Conservation (phyloP, 257 asterid genomes). For the Ocimum tenuiflorum region DNA sequence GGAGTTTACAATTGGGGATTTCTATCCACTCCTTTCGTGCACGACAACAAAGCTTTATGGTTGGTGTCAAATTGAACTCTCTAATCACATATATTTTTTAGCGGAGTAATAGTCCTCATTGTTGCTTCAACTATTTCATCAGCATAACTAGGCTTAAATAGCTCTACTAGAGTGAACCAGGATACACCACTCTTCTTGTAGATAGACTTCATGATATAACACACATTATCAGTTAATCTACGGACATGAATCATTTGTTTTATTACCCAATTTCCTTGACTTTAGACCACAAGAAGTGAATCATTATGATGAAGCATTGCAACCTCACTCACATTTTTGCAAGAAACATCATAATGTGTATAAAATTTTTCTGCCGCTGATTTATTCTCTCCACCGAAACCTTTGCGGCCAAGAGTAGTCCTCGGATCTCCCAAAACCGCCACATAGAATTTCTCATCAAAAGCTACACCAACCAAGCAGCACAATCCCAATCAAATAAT, state of each 20-base stretch:
- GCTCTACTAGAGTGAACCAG: no score
- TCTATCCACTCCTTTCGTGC: no score
- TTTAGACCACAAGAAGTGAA: conserved; percentile 55
- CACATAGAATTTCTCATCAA: conserved; percentile 61
- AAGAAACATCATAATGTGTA: conserved; percentile 81
- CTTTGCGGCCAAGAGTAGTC: conserved; percentile 87
- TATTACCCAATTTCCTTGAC: conserved; percentile 96
- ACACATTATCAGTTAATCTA: no score
- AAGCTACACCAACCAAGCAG: conserved; percentile 81
- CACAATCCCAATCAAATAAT: conserved; percentile 90
- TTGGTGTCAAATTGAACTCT: no score
- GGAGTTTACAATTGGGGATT: no score
- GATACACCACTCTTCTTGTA: no score
- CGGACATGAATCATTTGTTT: conserved; percentile 47
- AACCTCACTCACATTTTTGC: conserved; percentile 74
- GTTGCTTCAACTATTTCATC: no score
- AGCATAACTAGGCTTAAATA: no score
- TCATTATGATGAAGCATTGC: conserved; percentile 88
- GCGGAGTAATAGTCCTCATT: no score
- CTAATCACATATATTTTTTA: no score
- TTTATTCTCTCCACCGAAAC: conserved; percentile 54
- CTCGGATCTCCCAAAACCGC: conserved; percentile 96
- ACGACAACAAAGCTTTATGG: no score
- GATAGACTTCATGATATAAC: no score
- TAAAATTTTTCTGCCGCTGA: conserved; percentile 80